Conservation (phyloP, 805 yeast species). For the Schwanniomyces vanrijiae region DNA sequence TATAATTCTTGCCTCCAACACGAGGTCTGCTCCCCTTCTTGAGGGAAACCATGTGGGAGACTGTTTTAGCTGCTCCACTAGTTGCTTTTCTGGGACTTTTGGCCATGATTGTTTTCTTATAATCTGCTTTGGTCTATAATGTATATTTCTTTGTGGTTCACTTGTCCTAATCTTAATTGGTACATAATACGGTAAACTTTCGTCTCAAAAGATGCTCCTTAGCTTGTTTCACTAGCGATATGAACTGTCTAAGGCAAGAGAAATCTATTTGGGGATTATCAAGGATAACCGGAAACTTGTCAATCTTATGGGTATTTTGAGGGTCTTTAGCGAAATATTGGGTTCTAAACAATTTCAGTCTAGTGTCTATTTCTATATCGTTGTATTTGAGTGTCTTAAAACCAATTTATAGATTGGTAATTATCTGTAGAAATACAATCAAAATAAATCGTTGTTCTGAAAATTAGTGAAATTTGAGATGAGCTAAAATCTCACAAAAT, state of each 20-base stretch:
- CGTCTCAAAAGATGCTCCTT: constrained; percentile 1
- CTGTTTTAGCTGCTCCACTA: constrained; percentile 5
- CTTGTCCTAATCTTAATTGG: neutral
- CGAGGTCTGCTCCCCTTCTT: constrained; percentile 1
- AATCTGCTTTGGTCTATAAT: neutral
- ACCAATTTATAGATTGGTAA: neutral
- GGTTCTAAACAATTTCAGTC: neutral
- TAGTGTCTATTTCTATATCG: neutral
- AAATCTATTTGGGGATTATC: neutral
- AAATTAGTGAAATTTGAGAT: neutral
- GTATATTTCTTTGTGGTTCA: neutral
- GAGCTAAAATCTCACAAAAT: constrained; percentile 1
- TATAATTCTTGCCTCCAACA: constrained; percentile 35
- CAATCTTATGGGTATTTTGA: neutral
- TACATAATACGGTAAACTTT: neutral
- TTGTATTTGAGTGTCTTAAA: neutral
- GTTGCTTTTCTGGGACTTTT: constrained; percentile 26
- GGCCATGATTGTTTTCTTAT: constrained; percentile 19
- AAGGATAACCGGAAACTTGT: neutral
- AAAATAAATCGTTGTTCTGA: neutral
- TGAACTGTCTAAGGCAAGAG: neutral
- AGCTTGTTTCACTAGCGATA: neutral
- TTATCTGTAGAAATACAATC: neutral
- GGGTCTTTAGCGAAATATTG: neutral
- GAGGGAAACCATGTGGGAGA: constrained; percentile 8